A percentile compares a stretch with the other conserved stretches of the same genome.
phyloP scores from a whole-genome alignment of 495 filamentous ascomycete species.

The Saxophila tyrrhenica region DNA sequence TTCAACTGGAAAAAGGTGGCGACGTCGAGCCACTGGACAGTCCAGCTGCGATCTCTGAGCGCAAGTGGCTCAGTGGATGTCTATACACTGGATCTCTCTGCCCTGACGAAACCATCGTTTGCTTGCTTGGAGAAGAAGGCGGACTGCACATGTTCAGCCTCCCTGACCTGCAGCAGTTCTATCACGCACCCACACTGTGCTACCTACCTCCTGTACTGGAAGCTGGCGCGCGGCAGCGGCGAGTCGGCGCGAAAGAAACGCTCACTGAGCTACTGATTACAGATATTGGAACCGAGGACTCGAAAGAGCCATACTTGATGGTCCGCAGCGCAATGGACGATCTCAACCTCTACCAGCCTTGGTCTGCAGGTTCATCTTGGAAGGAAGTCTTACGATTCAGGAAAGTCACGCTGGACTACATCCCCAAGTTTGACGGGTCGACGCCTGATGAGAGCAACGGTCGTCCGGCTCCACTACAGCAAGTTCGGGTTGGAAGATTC shows the following conservation, averaged over 20 bases:
- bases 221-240: slow-evolving; percentile 52
- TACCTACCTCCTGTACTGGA: slow-evolving; percentile 69
- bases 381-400: slow-evolving; percentile 49
- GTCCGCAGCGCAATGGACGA: slow-evolving; percentile 72
- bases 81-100: slow-evolving; percentile 51
- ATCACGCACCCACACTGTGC: slow-evolving; percentile 56
- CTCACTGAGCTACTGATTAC: slow-evolving; percentile 69
- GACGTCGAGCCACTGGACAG: slow-evolving; percentile 75
- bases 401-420: slow-evolving; percentile 55
- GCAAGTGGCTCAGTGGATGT: slow-evolving; percentile 69
- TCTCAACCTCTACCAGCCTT: slow-evolving; percentile 77
- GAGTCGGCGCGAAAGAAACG: slow-evolving; percentile 55
- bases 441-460: slow-evolving; percentile 29
- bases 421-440: slow-evolving; percentile 42
- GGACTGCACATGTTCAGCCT: slow-evolving; percentile 61
- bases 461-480: slow-evolving; percentile 43
- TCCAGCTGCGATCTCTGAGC: slow-evolving; percentile 36
- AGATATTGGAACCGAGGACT: slow-evolving; percentile 65
- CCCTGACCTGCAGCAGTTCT: slow-evolving; percentile 51
- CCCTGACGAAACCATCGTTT: slow-evolving; percentile 49
- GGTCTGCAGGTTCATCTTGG: slow-evolving; percentile 18
- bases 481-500: slow-evolving; percentile 62
- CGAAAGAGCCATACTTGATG: slow-evolving; percentile 66
- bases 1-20: slow-evolving; percentile 62
- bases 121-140: slow-evolving; percentile 58